Conservation (phyloP, 2,329 filamentous ascomycete species). For the Diaporthe amygdali region DNA sequence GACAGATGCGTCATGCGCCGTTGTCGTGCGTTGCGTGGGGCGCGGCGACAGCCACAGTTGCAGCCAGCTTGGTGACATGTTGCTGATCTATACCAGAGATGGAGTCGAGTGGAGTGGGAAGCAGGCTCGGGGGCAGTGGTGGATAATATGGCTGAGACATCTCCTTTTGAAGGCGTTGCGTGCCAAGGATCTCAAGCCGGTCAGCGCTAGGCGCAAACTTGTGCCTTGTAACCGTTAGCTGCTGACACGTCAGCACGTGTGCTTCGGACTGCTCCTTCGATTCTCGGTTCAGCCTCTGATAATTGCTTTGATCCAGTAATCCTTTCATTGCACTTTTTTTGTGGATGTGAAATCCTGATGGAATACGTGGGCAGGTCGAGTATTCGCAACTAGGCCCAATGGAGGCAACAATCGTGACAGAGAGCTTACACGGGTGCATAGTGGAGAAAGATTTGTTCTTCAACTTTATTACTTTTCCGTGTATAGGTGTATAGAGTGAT, state of each 20-base stretch:
- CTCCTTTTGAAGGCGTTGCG: background rate
- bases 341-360: background rate
- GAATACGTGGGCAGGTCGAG: background rate
- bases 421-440: background rate
- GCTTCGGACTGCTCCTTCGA: background rate
- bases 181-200: background rate
- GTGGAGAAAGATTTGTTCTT: background rate
- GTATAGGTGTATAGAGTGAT: background rate
- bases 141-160: background rate
- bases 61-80: background rate
- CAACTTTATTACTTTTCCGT: background rate
- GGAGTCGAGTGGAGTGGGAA: background rate
- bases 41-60: conserved; percentile 23
- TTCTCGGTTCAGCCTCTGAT: background rate
- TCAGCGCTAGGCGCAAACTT: background rate
- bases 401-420: background rate
- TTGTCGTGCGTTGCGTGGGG: conserved; percentile 13
- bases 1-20: background rate
- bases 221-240: background rate
- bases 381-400: background rate
- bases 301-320: no score
- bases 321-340: background rate
- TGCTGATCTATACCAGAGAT: background rate
- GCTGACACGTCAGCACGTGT: background rate
- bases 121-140: background rate